Conservation (phyloP, 305 asterid species). For the Fraxinus floribunda region DNA sequence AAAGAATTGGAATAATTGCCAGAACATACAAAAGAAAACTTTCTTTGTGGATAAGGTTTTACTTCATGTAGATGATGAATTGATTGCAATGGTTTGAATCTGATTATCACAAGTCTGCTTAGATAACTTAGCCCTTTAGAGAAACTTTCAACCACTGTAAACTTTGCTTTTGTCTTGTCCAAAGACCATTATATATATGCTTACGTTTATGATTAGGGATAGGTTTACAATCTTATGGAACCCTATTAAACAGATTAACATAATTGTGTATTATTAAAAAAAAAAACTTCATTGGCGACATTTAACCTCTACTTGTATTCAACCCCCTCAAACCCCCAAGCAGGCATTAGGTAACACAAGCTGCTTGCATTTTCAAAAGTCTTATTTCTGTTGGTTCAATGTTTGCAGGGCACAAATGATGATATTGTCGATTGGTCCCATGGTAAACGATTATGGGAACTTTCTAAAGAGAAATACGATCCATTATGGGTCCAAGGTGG, state of each 20-base stretch:
- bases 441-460: conserved; percentile 98
- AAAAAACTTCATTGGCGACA: neutral
- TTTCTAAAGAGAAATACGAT: conserved; percentile 83
- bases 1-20: neutral
- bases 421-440: conserved; percentile 90
- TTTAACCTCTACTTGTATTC: neutral
- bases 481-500: conserved; percentile 96
- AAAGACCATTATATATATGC: neutral
- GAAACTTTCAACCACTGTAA: neutral
- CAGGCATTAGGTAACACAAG: neutral
- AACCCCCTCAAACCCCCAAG: neutral
- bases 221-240: neutral
- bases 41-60: neutral
- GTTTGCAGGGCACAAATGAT: conserved; percentile 77
- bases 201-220: neutral
- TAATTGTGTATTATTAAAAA: neutral
- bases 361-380: neutral
- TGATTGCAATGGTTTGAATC: neutral
- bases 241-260: neutral
- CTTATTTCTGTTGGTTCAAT: conserved; percentile 10
- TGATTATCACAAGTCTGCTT: neutral
- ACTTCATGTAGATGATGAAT: neutral
- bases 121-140: neutral
- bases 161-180: neutral
- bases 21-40: neutral